Evolutionary conservation across 2,329 filamentous ascomycete genomes (phyloP).

Genomic region (Alternaria conjuncta): DNA sequence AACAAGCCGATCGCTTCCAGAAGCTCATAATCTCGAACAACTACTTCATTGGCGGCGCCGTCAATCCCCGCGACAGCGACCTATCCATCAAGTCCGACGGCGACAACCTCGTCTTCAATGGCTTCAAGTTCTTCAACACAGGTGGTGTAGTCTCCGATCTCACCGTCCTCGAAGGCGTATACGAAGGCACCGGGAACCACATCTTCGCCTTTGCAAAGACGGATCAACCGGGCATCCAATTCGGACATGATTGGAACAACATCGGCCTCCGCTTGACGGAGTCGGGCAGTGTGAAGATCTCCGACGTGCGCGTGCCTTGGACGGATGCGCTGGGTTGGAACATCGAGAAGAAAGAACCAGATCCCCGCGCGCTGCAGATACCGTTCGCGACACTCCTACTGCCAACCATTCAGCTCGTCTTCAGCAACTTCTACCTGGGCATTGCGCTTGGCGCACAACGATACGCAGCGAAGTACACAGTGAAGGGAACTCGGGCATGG

Average conservation of each 20-base stretch:
- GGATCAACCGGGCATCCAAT: constrained; percentile 63
- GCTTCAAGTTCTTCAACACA: constrained; percentile 71
- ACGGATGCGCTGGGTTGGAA: constrained; percentile 68
- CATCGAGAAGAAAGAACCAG: constrained; percentile 56
- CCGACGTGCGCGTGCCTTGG: constrained; percentile 65
- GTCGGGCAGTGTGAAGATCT: constrained; percentile 67
- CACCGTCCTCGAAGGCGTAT: constrained; percentile 68
- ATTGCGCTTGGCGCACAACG: constrained; percentile 66
- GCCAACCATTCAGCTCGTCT: constrained; percentile 70
- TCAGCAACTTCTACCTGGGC: constrained; percentile 70
- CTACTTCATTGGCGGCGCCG: constrained; percentile 69
- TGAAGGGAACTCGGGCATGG: constrained; percentile 65
- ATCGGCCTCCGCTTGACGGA: constrained; percentile 69
- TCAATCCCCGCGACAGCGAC: constrained; percentile 70
- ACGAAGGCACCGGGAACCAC: constrained; percentile 64
- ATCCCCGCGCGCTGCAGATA: constrained; percentile 58
- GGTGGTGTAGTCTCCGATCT: constrained; percentile 71
- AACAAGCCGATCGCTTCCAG: constrained; percentile 65
- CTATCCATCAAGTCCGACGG: constrained; percentile 63
- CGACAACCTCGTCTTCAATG: constrained; percentile 64
- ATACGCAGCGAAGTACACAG: constrained; percentile 64
- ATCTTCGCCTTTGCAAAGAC: constrained; percentile 69
- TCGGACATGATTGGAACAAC: constrained; percentile 69
- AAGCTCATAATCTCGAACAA: constrained; percentile 67
- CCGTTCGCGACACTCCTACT: constrained; percentile 65